phyloP scores from a whole-genome alignment of 495 filamentous ascomycete genomes.

The Trichoderma virens region DNA sequence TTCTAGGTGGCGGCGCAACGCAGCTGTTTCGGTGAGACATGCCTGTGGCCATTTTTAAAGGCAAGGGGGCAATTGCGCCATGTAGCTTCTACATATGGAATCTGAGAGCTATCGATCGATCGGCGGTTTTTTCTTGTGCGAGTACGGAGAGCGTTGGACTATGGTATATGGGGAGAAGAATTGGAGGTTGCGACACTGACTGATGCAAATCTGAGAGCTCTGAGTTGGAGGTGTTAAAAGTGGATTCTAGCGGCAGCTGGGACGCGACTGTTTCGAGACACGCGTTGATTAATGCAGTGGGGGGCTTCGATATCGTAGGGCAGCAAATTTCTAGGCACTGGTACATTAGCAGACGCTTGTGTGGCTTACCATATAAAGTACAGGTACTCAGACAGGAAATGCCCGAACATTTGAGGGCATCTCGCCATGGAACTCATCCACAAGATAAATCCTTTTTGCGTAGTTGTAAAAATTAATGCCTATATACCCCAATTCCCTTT shows the following conservation, averaged over 20 bases:
- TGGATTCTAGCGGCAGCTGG: neutral
- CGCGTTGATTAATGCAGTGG: neutral
- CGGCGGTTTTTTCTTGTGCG: neutral
- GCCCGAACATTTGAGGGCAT: too few relatives aligned
- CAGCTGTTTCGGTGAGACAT: neutral
- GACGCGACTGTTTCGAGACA: conserved; percentile 4
- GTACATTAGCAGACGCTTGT: neutral
- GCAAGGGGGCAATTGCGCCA: neutral
- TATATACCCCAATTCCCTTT: neutral
- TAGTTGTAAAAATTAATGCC: neutral
- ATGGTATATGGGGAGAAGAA: neutral
- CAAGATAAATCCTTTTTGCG: neutral
- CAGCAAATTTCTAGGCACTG: too few relatives aligned
- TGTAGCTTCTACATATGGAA: conserved; percentile 1
- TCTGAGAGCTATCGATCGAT: neutral
- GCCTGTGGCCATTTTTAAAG: conserved; percentile 8
- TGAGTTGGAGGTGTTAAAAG: neutral
- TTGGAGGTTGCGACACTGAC: neutral
- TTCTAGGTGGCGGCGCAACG: neutral
- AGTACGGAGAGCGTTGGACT: neutral
- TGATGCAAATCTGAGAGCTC: neutral
- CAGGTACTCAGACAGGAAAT: too few relatives aligned
- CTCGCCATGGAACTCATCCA: too few relatives aligned
- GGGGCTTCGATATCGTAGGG: neutral
- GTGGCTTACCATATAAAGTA: too few relatives aligned